Evolutionary conservation across 257 asterid species (phyloP).

Genomic region (Solanum gandarillasii): DNA sequence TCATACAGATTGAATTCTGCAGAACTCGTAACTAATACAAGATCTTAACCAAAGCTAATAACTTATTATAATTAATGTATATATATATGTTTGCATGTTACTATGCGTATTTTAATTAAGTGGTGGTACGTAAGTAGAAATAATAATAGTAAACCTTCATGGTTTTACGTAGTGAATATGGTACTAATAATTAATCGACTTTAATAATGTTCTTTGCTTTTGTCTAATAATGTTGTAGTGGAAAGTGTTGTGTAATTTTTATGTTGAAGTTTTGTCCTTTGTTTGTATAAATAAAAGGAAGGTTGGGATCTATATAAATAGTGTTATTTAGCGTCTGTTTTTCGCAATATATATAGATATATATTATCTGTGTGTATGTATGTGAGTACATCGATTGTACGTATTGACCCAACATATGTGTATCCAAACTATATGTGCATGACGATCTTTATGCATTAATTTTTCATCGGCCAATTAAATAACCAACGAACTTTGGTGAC

Average conservation of each 20-base stretch:
- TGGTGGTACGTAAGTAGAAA: background rate
- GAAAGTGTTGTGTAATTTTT: background rate
- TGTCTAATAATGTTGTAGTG: background rate
- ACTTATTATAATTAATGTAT: background rate
- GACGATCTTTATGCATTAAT: rapidly evolving
- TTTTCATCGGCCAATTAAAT: background rate
- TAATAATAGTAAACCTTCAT: background rate
- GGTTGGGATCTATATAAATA: background rate
- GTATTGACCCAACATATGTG: background rate
- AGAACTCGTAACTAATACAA: background rate
- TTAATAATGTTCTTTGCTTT: background rate
- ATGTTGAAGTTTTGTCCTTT: background rate
- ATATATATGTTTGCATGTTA: background rate
- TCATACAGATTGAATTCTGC: background rate
- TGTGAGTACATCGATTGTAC: background rate
- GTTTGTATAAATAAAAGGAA: background rate
- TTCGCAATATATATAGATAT: background rate
- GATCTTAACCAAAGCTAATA: background rate
- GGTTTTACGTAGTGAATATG: background rate
- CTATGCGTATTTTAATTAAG: background rate
- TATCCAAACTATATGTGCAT: background rate
- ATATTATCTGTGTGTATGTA: background rate
- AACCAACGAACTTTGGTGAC: background rate
- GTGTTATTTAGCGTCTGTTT: background rate
- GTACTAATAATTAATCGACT: background rate